A percentile compares a stretch with the other conserved stretches of the same genome.
These are phyloP conservation scores for Globisporangium okanoganense DNA, from an alignment of 352 stramenopile genomes.

Conservation along the genomic window DNA sequence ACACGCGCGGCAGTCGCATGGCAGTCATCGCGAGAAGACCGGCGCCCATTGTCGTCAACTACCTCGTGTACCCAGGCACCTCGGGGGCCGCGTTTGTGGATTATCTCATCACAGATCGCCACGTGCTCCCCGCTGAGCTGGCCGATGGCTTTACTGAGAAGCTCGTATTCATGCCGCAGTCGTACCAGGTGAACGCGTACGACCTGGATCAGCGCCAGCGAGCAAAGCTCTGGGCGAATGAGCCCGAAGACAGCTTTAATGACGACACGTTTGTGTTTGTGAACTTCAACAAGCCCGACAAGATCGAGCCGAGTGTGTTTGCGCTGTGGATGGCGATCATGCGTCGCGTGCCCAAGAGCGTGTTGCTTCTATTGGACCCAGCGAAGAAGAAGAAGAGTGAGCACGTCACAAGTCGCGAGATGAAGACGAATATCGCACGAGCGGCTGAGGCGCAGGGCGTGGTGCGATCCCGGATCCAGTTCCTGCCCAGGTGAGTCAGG, in stretches of 20 bases:
- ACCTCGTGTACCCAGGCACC: conserved; percentile 80
- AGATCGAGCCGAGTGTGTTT: conserved; percentile 68
- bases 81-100: conserved; percentile 72
- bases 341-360: conserved; percentile 42
- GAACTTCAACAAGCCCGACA: conserved; percentile 91
- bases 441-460: conserved; percentile 60
- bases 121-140: conserved; percentile 41
- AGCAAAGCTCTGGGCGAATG: conserved; percentile 21
- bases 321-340: conserved; percentile 72
- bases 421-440: conserved; percentile 44
- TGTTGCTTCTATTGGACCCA: conserved; percentile 58
- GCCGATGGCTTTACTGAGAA: conserved; percentile 59
- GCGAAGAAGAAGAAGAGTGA: conserved; percentile 1
- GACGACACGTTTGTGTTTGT: conserved; percentile 45
- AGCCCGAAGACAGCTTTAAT: neutral
- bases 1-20: conserved; percentile 51
- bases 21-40: conserved; percentile 47
- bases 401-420: conserved; percentile 20
- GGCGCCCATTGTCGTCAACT: conserved; percentile 74
- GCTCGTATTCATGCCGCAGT: conserved; percentile 62
- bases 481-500: conserved; percentile 36
- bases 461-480: conserved; percentile 36
- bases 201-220: conserved; percentile 12
- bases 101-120: conserved; percentile 64
- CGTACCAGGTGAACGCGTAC: conserved; percentile 85